These are phyloP conservation scores for Bretschneidera sinensis DNA, from an alignment of 345 rosid genomes.

Conservation along the genomic window DNA sequence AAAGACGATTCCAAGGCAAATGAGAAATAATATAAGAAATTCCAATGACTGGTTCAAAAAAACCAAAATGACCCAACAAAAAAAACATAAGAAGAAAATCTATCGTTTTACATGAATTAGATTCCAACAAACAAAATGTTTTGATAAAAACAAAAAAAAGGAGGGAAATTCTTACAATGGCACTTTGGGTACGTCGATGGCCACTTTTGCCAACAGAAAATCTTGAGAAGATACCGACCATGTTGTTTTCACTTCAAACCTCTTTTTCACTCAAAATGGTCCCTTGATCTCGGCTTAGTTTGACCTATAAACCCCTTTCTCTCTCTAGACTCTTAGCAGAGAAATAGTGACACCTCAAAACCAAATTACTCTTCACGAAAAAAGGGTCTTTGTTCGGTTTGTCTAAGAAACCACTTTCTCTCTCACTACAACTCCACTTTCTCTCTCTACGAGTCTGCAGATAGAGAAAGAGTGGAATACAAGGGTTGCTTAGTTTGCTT, in stretches of 20 bases:
- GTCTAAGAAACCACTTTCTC: neutral
- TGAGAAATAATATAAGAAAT: neutral
- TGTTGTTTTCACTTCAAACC: conserved; percentile 10
- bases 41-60: neutral
- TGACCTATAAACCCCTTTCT: conserved; percentile 6
- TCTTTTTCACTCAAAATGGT: conserved; percentile 12
- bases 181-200: conserved; percentile 85
- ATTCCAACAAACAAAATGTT: neutral
- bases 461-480: neutral
- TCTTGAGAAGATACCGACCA: conserved; percentile 94
- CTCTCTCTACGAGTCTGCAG: neutral
- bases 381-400: too few species aligned
- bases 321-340: neutral
- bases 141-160: conserved; percentile 1
- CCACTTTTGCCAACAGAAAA: conserved; percentile 63
- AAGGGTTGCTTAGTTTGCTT: conserved; percentile 16
- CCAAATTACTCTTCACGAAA: neutral
- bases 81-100: neutral
- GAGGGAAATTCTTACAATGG: conserved; percentile 49
- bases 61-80: neutral
- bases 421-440: neutral
- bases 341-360: too few species aligned
- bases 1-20: neutral
- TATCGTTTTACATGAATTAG: conserved; percentile 9
- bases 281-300: conserved; percentile 11